A percentile compares a stretch with the other conserved stretches of the same genome.
phyloP scores from a whole-genome alignment of 2,329 filamentous ascomycete species.

The Colletotrichum camelliae region DNA sequence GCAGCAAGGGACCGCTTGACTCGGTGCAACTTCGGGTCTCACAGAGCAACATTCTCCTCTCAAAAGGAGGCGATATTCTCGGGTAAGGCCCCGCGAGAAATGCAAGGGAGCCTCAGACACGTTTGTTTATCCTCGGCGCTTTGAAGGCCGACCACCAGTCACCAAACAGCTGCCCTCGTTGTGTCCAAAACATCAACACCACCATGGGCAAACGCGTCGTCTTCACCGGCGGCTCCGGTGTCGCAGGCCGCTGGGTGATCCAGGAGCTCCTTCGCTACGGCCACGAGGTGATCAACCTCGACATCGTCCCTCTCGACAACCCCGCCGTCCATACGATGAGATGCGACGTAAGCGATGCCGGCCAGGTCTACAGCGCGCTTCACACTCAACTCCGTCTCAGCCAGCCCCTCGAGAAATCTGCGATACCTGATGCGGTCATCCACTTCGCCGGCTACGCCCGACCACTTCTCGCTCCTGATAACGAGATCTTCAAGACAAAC shows the following conservation, averaged over 20 bases:
- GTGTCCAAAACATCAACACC: neutral
- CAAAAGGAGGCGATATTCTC: neutral
- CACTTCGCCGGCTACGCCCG: constrained; percentile 66
- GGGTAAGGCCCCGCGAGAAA: neutral
- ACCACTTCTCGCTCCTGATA: constrained; percentile 66
- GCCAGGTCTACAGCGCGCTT: constrained; percentile 42
- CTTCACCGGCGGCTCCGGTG: constrained; percentile 40
- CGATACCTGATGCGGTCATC: constrained; percentile 63
- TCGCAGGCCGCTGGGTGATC: constrained; percentile 39
- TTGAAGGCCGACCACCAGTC: neutral
- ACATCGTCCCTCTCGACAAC: constrained; percentile 33
- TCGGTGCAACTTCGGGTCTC: neutral
- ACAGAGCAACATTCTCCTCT: neutral
- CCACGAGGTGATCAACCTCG: constrained; percentile 41
- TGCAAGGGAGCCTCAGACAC: neutral
- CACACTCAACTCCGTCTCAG: constrained; percentile 52
- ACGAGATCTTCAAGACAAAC: constrained; percentile 63
- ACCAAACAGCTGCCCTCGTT: neutral
- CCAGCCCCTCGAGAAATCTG: constrained; percentile 34
- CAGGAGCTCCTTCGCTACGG: constrained; percentile 33
- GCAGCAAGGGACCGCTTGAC: neutral
- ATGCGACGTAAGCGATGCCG: constrained; percentile 38
- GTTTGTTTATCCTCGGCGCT: neutral
- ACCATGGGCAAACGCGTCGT: constrained; percentile 30
- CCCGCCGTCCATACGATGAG: constrained; percentile 37